Evolutionary conservation across 257 asterid genomes (phyloP).

Genomic region (Henckelia pumila): DNA sequence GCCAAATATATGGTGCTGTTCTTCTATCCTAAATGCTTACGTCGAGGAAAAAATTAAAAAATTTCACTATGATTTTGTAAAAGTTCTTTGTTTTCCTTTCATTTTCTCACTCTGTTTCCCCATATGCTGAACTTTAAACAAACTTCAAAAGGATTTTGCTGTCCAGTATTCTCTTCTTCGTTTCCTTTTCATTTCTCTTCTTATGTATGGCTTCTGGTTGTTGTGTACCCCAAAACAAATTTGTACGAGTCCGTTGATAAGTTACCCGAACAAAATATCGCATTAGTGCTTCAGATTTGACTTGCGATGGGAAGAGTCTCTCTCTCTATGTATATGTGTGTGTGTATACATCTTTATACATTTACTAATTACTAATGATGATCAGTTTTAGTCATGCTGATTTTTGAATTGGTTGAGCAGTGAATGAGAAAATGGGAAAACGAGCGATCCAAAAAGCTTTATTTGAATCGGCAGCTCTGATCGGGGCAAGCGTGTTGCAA

Average conservation of each 20-base stretch:
- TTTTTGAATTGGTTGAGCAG: constrained; percentile 29
- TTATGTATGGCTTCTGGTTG: not conserved
- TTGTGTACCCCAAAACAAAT: not conserved
- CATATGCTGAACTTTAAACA: not conserved
- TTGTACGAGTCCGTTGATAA: not conserved
- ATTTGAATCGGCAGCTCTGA: constrained; percentile 65
- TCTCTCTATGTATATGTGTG: no score
- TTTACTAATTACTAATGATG: not conserved
- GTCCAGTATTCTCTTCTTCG: not conserved
- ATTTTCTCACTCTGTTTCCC: not conserved
- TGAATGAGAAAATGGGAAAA: constrained; percentile 76
- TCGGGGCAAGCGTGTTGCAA: constrained; percentile 66
- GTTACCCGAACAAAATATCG: not conserved
- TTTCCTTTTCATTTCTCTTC: not conserved
- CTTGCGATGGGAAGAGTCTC: not conserved
- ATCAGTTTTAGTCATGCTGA: no score
- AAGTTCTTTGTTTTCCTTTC: not conserved
- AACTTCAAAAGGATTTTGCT: not conserved
- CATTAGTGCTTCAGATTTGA: not conserved
- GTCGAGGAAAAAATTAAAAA: not conserved
- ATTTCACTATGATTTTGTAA: no score
- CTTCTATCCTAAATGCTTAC: not conserved
- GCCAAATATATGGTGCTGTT: not conserved
- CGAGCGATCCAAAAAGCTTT: constrained; percentile 70
- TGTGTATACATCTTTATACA: not conserved